Evolutionary conservation across 2,329 filamentous ascomycete genomes (phyloP), one percentile per base, ranked within the genome.

Genomic region (Aschersonia sp.): DNA sequence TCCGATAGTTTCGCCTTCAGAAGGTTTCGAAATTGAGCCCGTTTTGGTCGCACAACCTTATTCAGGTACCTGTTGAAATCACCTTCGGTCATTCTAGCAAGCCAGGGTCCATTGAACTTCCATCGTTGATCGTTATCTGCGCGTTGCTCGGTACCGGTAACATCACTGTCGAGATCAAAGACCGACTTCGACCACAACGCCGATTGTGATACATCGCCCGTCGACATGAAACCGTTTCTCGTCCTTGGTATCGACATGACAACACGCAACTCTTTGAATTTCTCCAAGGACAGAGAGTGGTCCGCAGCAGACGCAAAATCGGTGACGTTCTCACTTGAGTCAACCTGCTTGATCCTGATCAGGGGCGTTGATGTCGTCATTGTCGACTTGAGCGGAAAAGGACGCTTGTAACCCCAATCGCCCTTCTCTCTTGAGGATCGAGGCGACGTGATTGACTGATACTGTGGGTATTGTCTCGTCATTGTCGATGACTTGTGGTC

Each of bases 391-490:
- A 83, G 67, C 1, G 91, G 91, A 5, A 97, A 71, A 1, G 88
- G 74, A 48, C 91, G 75, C 69, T 97, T 97, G 57, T 96, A 70
- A 10, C 91, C 91, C 89, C 91, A 97, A 60, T 97, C 91, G 38
- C 91, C 91, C 59, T 78, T 78, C 41, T 73, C 70, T 30, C 87
- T 75, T 5, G 89, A 89, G 20, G 80, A 74, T 43, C 75, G 69
- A 5, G 88, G 83, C 0, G 88, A 89, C 10, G 83, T 82, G 60
- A 97, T 84, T 52, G 89, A 78, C 61, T 92, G 85, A 61, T 85
- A 77, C 47, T 81, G 88, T n/a, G 91, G 91, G 65, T 84, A 85
- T 31, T 79, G 76, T 51, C 78, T 73, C 10, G 91, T 97, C 58
- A 65, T 64, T 45, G 65, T 65, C n/a, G 57, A 51, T 35, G 65